Base-by-base conservation (phyloP, 805 yeast genomes). In the Peterozyma toletana region DNA sequence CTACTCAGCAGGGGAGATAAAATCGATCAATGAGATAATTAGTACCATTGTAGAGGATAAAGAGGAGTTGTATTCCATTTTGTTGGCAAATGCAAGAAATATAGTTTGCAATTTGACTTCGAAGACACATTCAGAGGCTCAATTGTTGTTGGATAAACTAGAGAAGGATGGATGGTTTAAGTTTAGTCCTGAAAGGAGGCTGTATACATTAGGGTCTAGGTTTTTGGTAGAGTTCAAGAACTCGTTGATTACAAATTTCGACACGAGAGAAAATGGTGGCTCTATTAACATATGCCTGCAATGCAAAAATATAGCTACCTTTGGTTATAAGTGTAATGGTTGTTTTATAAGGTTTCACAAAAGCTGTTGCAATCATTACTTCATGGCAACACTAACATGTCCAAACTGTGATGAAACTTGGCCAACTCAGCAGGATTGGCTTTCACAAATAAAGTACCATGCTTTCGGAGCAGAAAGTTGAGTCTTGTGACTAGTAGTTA, bases 121-220 rank as follows among this genome's bases (percentile, higher is more conserved):
- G 35, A 46, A 60, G 29, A 59, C 60, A 11, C 60, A 55, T n/a
- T 43, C 66, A 3, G 75, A 76, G 31, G 62, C 75, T 0, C 62
- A 64, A n/a, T 45, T 41, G 1, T 64, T 77, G 27, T 50, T 78
- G 9, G 59, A 52, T 9, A 50, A 57, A 15, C 53, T 78, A 7
- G 68, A 71, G 13, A 67, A 68, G 40, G 73, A 68, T 41, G 81
- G 78, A n/a, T 78, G 83, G 83, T 56, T 79, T 9, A 68, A 64
- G 47, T n/a, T 40, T 58, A 31, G 52, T 65, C 53, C 39, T 48
- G 37, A 52, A 53, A 44, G 49, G 66, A 58, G 48, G 13, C 62
- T 47, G 37, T 75, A 51, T 50, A 63, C 54, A 41, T 60, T 57
- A 15, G 69, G 78, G 3, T 50, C 68, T 1, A 56, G 75, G 21